Base-by-base conservation (phyloP, 2,329 filamentous ascomycete genomes). In the Trichocomaceae sp. region DNA sequence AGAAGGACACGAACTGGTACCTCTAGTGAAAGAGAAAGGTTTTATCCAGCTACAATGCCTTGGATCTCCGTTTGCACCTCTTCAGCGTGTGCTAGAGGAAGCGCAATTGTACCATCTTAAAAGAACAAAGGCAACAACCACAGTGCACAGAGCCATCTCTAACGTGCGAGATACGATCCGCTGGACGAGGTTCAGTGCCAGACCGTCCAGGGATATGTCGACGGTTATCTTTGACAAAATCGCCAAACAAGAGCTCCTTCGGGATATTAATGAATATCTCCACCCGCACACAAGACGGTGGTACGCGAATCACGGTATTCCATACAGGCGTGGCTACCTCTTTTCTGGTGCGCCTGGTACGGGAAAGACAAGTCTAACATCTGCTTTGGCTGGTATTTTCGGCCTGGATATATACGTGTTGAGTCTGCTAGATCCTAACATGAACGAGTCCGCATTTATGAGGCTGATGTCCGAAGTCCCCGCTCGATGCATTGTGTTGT, bases 251-350 rank as follows among this genome's bases (percentile, higher is more conserved):
- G 76, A 78, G 31, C 77, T 92, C 3, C 71, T 91, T 9, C 74
- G 75, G 23, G 88, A 93, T 62, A 85, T 92, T 63, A 87, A 88
- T 60, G 87, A 90, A 62, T 92, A 89, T 59, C 75, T 93, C 0
- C 82, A 89, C 52, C 86, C 87, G 0, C 74, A 77, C 13, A 65
- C 60, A 2, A 78, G 87, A 8, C 77, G 78, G 9, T 92, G 87
- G 86, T 92, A 92, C 63, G 82, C 86, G 0, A 83, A 83, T 47
- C 77, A 86, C 1, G 88, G 88, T 0, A 88, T 92, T 17, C 88
- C 88, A 0, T 83, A 90, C 47, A 79, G 88, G 0, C 73, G 88
- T 23, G 88, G 88, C 0, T 92, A 91, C 62, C 76, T 92, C 0
- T 88, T 92, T 60, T 79, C 89, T 59, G 88, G 88, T 0, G 86